Conservation (phyloP, 345 rosid genomes). For the Pseudoturritis turrita region DNA sequence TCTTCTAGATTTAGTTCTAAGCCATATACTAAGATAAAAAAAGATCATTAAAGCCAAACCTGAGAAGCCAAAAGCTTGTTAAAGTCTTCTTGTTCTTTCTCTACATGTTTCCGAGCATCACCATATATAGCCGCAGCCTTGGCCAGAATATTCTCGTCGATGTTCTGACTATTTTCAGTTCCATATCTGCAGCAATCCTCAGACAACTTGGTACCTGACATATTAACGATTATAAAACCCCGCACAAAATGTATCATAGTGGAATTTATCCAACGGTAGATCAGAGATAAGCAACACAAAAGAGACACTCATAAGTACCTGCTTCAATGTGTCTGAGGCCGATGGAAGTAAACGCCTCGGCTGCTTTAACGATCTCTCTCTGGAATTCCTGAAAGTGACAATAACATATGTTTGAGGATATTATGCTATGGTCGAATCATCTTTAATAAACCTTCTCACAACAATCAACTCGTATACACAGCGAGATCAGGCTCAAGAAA, state of each 20-base stretch:
- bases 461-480: not conserved
- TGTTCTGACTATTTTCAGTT: constrained; percentile 61
- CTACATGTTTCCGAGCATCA: constrained; percentile 83
- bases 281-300: not conserved
- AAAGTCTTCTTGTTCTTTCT: constrained; percentile 87
- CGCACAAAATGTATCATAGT: not conserved
- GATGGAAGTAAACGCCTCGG: constrained; percentile 66
- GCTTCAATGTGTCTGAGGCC: constrained; percentile 84
- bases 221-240: not conserved
- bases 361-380: constrained; percentile 74
- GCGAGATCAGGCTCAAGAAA: not conserved
- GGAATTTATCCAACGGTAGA: too few relatives aligned
- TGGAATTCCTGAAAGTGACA: constrained; percentile 73
- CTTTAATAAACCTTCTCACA: not conserved
- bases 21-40: not conserved
- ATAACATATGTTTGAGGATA: not conserved
- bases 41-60: constrained; percentile 36
- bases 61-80: constrained; percentile 66
- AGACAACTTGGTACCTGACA: constrained; percentile 75
- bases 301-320: constrained; percentile 39
- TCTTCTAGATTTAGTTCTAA: not conserved
- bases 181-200: constrained; percentile 89
- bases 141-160: constrained; percentile 69
- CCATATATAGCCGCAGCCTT: constrained; percentile 93
- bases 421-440: not conserved